Evolutionary conservation across 495 filamentous ascomycete genomes (phyloP), one percentile per base, ranked within the genome.

Genomic region (Astrothelium macrocarpum): DNA sequence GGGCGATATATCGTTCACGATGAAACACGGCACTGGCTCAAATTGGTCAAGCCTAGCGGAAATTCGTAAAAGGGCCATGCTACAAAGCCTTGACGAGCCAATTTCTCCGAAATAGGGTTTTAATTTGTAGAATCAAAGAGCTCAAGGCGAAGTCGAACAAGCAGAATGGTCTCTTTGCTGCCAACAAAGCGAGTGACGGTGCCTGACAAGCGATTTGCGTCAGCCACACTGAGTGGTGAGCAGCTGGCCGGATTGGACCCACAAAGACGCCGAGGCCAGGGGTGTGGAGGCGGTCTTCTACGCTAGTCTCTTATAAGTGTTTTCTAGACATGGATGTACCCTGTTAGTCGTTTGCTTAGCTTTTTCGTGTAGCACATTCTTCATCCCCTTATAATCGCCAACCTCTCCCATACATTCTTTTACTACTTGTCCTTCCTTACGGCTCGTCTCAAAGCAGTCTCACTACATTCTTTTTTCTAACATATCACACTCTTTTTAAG

Each of bases 381-480:
- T 29, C 7, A 5, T 20, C 25, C 25, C 49, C 10, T 29, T 28
- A 29, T 3, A 29, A 26, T 2, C 23, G 12, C 12, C 12, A 28
- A 28, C 5, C 7, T 25, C 23, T 25, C 11, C 12, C 16, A 5
- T 29, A 56, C 49, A 20, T 20, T 56, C 49, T 29, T 29, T 56
- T 4, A 29, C 49, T 28, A 12, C 20, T 29, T 20, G 26, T 29
- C 49, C 20, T 56, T 56, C 49, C 2, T 29, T 56, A 29, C 49
- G 25, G 29, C 49, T 56, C 25, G 49, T 56, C 25, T 56, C 49
- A 25, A n/a, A 56, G 49, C 49, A 9, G 12, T 12, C 20, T 20
- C 49, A 56, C 49, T 26, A 26, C 49, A 56, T 56, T 56, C 49
- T 56, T 56, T 56, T 56, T 20, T n/a, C 20, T n/a, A n/a, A n/a